Evolutionary conservation across 208 protist genomes (phyloP).

Genomic region (Lotmaria passim): DNA sequence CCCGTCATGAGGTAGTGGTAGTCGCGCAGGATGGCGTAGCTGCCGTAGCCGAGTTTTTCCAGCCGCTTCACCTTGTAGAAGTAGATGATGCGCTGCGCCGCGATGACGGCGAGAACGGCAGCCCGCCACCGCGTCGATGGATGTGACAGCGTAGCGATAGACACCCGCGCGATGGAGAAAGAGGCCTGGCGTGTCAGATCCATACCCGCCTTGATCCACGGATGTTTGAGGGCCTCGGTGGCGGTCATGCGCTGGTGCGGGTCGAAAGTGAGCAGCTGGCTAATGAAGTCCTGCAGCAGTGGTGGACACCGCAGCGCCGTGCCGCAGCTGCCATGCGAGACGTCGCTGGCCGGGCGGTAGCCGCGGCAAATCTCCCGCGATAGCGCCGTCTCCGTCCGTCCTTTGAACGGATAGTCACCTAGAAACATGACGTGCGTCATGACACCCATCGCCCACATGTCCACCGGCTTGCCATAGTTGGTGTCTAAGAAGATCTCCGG

Average conservation of each 20-base stretch:
- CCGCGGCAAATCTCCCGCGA: constrained; percentile 52
- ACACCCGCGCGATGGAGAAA: constrained; percentile 5
- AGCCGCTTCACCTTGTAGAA: constrained; percentile 55
- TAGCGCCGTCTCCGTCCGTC: constrained; percentile 40
- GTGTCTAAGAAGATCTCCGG: constrained; percentile 87
- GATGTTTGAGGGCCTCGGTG: constrained; percentile 82
- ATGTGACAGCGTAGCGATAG: background rate
- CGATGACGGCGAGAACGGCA: constrained; percentile 62
- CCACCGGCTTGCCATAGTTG: constrained; percentile 89
- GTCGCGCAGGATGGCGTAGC: constrained; percentile 52
- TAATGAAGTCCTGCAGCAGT: constrained; percentile 79
- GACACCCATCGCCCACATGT: constrained; percentile 93
- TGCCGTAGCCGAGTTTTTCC: constrained; percentile 48
- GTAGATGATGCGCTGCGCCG: constrained; percentile 69
- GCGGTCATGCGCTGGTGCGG: constrained; percentile 80
- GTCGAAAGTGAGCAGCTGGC: constrained; percentile 70
- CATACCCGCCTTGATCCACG: constrained; percentile 74
- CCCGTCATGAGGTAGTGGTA: constrained; percentile 73
- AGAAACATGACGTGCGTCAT: constrained; percentile 88
- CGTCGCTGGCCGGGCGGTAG: constrained; percentile 10
- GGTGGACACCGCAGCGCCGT: constrained; percentile 8
- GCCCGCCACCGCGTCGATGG: constrained; percentile 46
- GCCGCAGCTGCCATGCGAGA: background rate
- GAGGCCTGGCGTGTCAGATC: constrained; percentile 28
- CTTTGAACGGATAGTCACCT: constrained; percentile 84